Evolutionary conservation across 2,329 filamentous ascomycete species (phyloP), one percentile per base, ranked within the genome.

Genomic region (Ophiostoma ips): DNA sequence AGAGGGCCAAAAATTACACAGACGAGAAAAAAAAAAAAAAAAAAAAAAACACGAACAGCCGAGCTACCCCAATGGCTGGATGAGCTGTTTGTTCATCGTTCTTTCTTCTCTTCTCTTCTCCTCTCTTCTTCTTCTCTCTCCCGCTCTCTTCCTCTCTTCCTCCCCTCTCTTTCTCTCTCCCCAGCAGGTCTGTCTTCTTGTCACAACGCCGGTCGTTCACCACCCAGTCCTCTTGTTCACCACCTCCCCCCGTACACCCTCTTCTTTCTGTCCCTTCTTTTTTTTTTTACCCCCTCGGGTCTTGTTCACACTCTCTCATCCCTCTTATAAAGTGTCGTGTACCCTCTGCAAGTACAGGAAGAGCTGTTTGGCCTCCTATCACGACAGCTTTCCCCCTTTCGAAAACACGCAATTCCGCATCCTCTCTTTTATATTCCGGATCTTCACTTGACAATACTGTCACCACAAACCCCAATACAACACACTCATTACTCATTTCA

Each of bases 141-240:
- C 28, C 28, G 19, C 33, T 49, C 31, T 50, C n/a, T 31, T n/a
- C 18, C 34, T 45, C 41, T 36, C 31, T 40, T 49, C 44, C n/a
- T 41, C 30, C 43, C 18, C 46, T 35, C 35, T 41, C 44, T 35
- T 19, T 40, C 24, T 44, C n/a, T 33, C 18, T 28, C n/a, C n/a
- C 5, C 51, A 52, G 50, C 52, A 49, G 51, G 50, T 46, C 51
- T 55, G 50, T n/a, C n/a, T n/a, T 50, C 46, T 55, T 43, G 40
- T 47, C 48, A 49, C 53, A 46, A 50, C 48, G 51, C 53, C 46
- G 47, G 53, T 35, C 54, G 52, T 55, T 55, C 33, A 50, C 45
- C 24, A n/a, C 9, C 35, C 10, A 28, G 19, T n/a, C 37, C 3
- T 40, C 19, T 21, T 48, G 46, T 44, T 46, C 46, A n/a, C 19